phyloP scores from a whole-genome alignment of 2,329 filamentous ascomycete species.

The Hymenoscyphus linearis region DNA sequence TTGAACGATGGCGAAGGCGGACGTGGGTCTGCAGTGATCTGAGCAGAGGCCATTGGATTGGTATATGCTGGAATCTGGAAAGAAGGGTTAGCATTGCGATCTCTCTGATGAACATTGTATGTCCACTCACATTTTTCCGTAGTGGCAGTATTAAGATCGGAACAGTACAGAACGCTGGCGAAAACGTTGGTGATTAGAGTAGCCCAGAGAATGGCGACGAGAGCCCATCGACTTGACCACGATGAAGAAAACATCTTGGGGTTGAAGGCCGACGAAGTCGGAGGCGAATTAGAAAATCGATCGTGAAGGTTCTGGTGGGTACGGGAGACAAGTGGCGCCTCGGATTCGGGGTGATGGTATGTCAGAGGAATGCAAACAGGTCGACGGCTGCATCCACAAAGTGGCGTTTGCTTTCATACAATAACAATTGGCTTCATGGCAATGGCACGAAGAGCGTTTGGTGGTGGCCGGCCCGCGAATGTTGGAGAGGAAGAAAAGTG shows the following conservation, averaged over 20 bases:
- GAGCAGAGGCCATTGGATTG: conserved; percentile 68
- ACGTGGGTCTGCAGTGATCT: conserved; percentile 50
- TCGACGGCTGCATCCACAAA: conserved; percentile 24
- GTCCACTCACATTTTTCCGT: conserved; percentile 37
- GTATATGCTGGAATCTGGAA: conserved; percentile 47
- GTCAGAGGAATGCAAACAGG: conserved; percentile 20
- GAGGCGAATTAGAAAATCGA: not conserved
- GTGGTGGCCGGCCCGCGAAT: not conserved
- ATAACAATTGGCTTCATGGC: conserved; percentile 4
- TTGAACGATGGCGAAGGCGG: conserved; percentile 65
- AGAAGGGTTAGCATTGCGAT: conserved; percentile 7
- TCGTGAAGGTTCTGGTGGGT: not conserved
- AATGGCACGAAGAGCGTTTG: not conserved
- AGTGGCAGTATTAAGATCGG: conserved; percentile 41
- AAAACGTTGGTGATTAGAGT: conserved; percentile 11
- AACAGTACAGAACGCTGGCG: conserved; percentile 36
- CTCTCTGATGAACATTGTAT: not conserved
- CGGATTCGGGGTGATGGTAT: conserved; percentile 8
- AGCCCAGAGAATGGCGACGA: conserved; percentile 18
- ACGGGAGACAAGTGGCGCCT: conserved; percentile 2
- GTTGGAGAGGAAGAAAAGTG: not conserved
- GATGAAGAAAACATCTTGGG: conserved; percentile 12
- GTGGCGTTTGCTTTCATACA: not conserved
- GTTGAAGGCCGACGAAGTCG: not conserved
- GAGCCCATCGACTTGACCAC: conserved; percentile 22